Evolutionary conservation across 257 asterid species (phyloP).

Genomic region (Ballota nigra): DNA sequence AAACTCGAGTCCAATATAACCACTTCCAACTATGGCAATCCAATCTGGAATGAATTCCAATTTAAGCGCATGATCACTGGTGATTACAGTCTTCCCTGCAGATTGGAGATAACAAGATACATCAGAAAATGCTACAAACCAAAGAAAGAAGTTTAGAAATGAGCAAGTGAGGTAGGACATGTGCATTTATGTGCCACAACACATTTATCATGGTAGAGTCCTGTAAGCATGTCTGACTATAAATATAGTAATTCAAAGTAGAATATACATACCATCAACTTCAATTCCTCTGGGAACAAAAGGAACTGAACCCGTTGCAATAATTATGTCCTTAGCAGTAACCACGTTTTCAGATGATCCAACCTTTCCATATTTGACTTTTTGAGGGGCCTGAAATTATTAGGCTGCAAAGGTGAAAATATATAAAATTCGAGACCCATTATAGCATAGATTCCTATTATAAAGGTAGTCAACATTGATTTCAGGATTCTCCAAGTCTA

Average conservation of each 20-base stretch:
- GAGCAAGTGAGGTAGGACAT: background rate
- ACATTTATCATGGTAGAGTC: background rate
- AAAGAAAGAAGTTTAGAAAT: background rate
- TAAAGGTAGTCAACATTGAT: background rate
- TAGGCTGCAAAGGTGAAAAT: background rate
- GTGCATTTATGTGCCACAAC: background rate
- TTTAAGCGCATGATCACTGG: slow-evolving; percentile 93
- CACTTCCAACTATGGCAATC: slow-evolving; percentile 96
- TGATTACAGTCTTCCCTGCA: slow-evolving; percentile 90
- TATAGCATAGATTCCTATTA: no score
- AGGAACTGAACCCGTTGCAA: slow-evolving; percentile 59
- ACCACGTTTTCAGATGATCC: slow-evolving; percentile 32
- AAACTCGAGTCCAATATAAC: slow-evolving; percentile 90
- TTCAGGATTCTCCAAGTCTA: background rate
- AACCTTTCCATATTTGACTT: slow-evolving; percentile 42
- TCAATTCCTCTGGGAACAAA: slow-evolving; percentile 53
- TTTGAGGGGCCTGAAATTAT: slow-evolving; percentile 40
- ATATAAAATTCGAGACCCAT: background rate
- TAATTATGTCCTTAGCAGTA: slow-evolving; percentile 45
- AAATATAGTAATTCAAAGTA: background rate
- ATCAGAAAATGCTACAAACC: slow-evolving; percentile 10
- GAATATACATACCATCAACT: slow-evolving; percentile 37
- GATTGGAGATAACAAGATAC: slow-evolving; percentile 3
- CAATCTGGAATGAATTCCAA: slow-evolving; percentile 78
- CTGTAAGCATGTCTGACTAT: background rate